Percentiles rank a stretch among this genome's conserved stretches.
These are phyloP conservation scores for Colletotrichum musicola DNA, from an alignment of 2,329 filamentous ascomycete species.

Conservation along the genomic window DNA sequence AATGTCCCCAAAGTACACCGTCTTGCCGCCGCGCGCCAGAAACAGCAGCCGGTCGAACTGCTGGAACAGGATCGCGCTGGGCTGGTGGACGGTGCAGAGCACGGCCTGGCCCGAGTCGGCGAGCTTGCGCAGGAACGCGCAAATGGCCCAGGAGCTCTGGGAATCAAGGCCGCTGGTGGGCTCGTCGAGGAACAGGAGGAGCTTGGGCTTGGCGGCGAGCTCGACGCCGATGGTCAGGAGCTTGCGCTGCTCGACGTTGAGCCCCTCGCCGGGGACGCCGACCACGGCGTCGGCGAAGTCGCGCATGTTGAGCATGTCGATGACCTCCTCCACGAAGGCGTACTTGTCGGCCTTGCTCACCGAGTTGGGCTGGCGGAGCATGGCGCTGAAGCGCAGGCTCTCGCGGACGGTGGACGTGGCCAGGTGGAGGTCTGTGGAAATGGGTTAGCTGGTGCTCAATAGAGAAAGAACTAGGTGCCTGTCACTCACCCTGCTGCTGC, in stretches of 20 bases:
- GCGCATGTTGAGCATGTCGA: slow-evolving; percentile 75
- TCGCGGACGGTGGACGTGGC: slow-evolving; percentile 68
- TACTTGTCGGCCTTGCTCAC: slow-evolving; percentile 70
- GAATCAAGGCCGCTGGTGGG: slow-evolving; percentile 73
- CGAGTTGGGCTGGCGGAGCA: slow-evolving; percentile 67
- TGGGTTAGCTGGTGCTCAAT: not conserved
- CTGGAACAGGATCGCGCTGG: slow-evolving; percentile 65
- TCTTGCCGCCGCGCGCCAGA: slow-evolving; percentile 73
- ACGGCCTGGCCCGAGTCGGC: slow-evolving; percentile 66
- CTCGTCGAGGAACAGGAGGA: slow-evolving; percentile 73
- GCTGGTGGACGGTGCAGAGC: slow-evolving; percentile 68
- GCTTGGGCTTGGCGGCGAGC: slow-evolving; percentile 67
- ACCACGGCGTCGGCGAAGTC: slow-evolving; percentile 76
- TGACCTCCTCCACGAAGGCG: slow-evolving; percentile 73
- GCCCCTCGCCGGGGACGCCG: slow-evolving; percentile 70
- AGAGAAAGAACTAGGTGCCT: not conserved
- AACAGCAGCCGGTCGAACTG: slow-evolving; percentile 73
- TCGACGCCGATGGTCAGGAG: slow-evolving; percentile 73
- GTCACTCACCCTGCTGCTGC: slow-evolving; percentile 68
- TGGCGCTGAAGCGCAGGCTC: slow-evolving; percentile 66
- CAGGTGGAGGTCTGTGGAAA: slow-evolving; percentile 63
- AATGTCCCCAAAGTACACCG: slow-evolving; percentile 78
- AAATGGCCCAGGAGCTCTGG: slow-evolving; percentile 74
- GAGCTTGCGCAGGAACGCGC: slow-evolving; percentile 71
- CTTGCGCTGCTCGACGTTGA: slow-evolving; percentile 73